Base-by-base conservation (phyloP, 164 flowering plant genomes). In the Kingdonia uniflora region DNA sequence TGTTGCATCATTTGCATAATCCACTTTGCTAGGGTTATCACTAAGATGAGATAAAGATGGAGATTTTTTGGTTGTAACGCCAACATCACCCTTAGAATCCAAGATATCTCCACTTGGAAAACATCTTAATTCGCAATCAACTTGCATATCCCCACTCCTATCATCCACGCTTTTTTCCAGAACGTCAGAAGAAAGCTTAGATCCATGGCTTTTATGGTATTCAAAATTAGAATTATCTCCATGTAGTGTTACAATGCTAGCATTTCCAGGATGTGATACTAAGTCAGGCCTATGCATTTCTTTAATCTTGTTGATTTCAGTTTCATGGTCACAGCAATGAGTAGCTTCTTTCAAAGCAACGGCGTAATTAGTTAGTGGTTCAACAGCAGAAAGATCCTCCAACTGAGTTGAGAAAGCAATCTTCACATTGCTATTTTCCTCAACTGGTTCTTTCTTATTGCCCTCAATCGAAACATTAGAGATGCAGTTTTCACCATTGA, bases 61-160 rank as follows among this genome's bases (percentile, higher is more conserved):
- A 16, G 22, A 19, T 20, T 45, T 45, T 20, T 14, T 19, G 23
- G 14, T 21, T 39, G 49, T 33, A 21, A 26, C 11, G 40, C 47
- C 41, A 42, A 11, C 44, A 16, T 10, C 35, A 22, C 22, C 24
- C 19, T 47, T 37, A 47, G 47, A n/a, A 61, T 48, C 45, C 42
- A 3, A 3, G 8, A 29, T 29, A 29, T 29, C 35, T 21, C 23
- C 33, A 35, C 37, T 42, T 23, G 54, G 19, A 48, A 43, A 49
- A 25, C 19, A 1, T 12, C 14, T 14, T 22, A 14, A 2, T 15
- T 3, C 8, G 47, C n/a, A 15, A 37, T 52, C 41, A 44, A 20
- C 41, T 20, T 42, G 42, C 51, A 21, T 11, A 43, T 15, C 56
- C 35, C 12, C 19, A 11, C 19, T 39, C 54, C 22, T 51, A 41